These are phyloP conservation scores for Saccharomycopsis lassenensis DNA, from an alignment of 805 yeast genomes.

Conservation along the genomic window DNA sequence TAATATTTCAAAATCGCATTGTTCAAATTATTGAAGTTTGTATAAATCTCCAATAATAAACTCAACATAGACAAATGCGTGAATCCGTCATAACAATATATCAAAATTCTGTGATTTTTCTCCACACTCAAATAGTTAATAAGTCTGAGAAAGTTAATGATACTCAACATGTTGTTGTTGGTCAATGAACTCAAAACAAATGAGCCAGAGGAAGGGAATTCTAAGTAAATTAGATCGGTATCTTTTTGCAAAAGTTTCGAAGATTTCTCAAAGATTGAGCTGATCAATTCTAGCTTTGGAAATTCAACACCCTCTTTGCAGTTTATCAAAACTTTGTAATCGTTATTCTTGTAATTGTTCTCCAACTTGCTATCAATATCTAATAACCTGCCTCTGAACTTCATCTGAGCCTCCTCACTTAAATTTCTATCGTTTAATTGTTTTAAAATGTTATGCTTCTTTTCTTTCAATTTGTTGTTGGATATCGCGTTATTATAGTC, in stretches of 20 bases:
- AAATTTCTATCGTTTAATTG: conserved; percentile 1
- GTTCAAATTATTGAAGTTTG: conserved; percentile 43
- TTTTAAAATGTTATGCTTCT: conserved; percentile 4
- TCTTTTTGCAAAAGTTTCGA: conserved; percentile 11
- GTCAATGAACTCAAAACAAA: conserved; percentile 62
- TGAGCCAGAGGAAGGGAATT: conserved; percentile 79
- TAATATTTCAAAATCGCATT: conserved; percentile 64
- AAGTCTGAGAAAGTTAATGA: conserved; percentile 61
- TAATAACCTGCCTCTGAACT: conserved; percentile 10
- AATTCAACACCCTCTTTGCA: conserved; percentile 18
- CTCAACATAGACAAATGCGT: conserved; percentile 74
- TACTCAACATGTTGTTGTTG: conserved; percentile 48
- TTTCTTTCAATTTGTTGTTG: conserved; percentile 12
- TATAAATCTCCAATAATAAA: conserved; percentile 60
- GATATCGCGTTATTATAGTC: conserved; percentile 18
- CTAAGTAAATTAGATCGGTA: conserved; percentile 15
- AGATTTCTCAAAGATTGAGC: conserved; percentile 8
- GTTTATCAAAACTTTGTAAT: conserved; percentile 15
- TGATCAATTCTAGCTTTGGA: conserved; percentile 13
- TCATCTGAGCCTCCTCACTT: conserved; percentile 1
- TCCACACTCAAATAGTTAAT: conserved; percentile 33
- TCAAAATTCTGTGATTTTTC: conserved; percentile 33
- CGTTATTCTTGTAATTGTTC: conserved; percentile 1
- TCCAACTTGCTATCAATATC: conserved; percentile 4
- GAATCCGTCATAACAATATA: conserved; percentile 86